Percentiles rank a stretch among this genome's conserved stretches.
Evolutionary conservation across 169 alveolate genomes (phyloP).

Genomic region (Theileria orientalis): DNA sequence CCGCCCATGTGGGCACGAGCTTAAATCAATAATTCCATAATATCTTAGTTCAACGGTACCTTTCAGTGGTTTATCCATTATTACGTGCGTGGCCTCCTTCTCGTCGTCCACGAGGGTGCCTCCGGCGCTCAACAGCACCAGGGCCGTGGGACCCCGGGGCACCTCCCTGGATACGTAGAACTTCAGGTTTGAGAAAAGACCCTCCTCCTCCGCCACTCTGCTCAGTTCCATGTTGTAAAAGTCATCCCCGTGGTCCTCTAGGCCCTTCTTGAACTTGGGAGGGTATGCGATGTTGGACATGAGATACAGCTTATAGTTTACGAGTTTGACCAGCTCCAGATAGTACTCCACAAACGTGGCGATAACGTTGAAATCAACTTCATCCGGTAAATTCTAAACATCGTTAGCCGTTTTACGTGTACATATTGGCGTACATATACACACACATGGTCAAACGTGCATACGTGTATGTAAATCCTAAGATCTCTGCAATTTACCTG

Average conservation of each 20-base stretch:
- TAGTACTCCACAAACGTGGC: constrained; percentile 90
- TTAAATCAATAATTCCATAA: not conserved
- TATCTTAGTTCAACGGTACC: constrained; percentile 42
- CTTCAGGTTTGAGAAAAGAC: constrained; percentile 79
- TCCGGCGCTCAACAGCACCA: constrained; percentile 86
- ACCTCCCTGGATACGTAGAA: constrained; percentile 89
- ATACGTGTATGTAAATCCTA: not conserved
- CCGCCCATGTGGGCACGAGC: not conserved
- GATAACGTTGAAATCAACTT: constrained; percentile 95
- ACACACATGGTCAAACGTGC: not conserved
- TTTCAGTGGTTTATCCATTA: constrained; percentile 86
- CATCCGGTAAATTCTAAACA: constrained; percentile 84
- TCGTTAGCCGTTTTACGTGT: not conserved
- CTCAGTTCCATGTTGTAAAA: constrained; percentile 21
- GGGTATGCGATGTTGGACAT: constrained; percentile 61
- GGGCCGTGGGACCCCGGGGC: constrained; percentile 87
- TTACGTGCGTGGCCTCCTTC: constrained; percentile 86
- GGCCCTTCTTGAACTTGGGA: constrained; percentile 40
- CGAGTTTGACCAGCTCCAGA: constrained; percentile 58
- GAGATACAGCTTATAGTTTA: constrained; percentile 56
- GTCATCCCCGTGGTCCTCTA: constrained; percentile 38
- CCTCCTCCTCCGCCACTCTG: constrained; percentile 50
- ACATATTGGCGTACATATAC: not conserved
- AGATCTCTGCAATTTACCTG: constrained; percentile 71
- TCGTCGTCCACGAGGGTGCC: constrained; percentile 79